Evolutionary conservation across 192 early-diverging fungal species (phyloP), one percentile per base, ranked within the genome.

Genomic region (Tieghemiomyces parasiticus): DNA sequence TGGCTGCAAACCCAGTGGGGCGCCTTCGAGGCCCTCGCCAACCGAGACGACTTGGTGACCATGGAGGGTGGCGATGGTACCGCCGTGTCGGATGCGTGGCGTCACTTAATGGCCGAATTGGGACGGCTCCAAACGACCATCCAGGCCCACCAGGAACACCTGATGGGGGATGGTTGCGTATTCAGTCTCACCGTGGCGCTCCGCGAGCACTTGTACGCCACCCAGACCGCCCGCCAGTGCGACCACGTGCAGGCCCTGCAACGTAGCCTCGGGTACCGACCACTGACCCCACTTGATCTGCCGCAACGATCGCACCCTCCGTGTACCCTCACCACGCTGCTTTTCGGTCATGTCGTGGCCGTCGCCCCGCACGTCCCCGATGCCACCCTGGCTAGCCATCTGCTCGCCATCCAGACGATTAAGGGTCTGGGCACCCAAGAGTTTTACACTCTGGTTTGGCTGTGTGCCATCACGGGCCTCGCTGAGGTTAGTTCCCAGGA

Each of bases 401-500:
- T 58, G 14, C 34, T 10, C 20, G 16, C 55, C 1, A 26, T 58
- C n/a, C 32, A 31, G 16, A 38, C 34, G 13, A 0, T 58, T 1
- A 30, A 35, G 26, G 34, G 34, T 22, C 32, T 32, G 55, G 13
- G n/a, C 4, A 34, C 16, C n/a, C 34, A 38, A 22, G 55, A 58
- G 13, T 35, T 58, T 4, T 58, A 58, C 35, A 10, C 24, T 3
- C 34, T 8, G 19, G 34, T 30, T 35, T 58, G 55, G 55, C 35
- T 58, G 30, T 19, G 34, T 14, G 55, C 34, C 35, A 30, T 58
- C 22, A 25, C 20, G 34, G 31, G 55, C 35, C 26, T 58, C 14
- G 55, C 55, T 13, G 55, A 58, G n/a, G 33, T 58, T 2, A 58
- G 35, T 20, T 12, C 26, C 19, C 55, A 58, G 33, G 55, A 58